Conservation (phyloP, 345 rosid genomes). For the Angophora floribunda region DNA sequence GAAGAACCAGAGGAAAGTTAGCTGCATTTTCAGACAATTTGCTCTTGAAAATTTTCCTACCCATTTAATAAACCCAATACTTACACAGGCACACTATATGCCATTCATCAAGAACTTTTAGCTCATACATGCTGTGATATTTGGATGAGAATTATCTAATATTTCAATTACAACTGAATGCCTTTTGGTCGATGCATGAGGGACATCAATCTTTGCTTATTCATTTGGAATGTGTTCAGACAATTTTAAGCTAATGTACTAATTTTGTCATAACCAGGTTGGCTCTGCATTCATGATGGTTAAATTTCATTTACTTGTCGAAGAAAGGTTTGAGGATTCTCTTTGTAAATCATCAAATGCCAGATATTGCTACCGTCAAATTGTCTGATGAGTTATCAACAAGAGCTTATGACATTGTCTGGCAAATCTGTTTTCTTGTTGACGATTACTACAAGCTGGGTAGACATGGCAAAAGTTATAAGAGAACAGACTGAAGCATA, state of each 20-base stretch:
- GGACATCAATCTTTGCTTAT: background rate
- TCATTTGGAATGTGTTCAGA: background rate
- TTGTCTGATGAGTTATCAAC: background rate
- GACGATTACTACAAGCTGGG: background rate
- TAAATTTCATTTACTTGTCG: background rate
- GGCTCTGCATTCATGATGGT: background rate
- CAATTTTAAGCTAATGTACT: background rate
- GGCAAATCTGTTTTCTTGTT: background rate
- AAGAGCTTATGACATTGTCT: background rate
- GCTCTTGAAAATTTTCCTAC: background rate
- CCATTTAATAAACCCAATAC: background rate
- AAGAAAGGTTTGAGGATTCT: background rate
- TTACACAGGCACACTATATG: background rate
- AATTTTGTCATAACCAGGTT: background rate
- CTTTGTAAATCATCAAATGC: background rate
- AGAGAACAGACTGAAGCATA: background rate
- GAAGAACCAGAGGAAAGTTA: background rate
- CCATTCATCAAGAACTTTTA: background rate
- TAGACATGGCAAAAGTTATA: background rate
- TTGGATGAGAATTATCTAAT: background rate
- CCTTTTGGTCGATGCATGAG: background rate
- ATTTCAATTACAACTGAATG: background rate
- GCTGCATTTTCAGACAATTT: background rate
- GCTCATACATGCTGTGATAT: background rate
- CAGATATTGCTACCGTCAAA: background rate